phyloP scores from a whole-genome alignment of 768 basidiomycete genomes.

The Tricholoma hemisulphureum region DNA sequence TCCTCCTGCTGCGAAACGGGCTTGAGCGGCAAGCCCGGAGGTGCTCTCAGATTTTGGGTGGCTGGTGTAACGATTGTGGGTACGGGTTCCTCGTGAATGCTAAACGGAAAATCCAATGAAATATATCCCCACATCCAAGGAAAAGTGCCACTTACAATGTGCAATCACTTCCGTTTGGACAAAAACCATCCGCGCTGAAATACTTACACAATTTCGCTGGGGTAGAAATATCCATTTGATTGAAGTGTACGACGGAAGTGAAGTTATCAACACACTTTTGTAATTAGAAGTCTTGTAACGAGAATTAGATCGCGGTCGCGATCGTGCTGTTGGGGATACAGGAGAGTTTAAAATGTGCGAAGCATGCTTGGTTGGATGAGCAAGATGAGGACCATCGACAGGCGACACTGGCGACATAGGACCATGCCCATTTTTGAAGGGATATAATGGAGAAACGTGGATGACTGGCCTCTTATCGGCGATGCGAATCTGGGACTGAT shows the following conservation, averaged over 20 bases:
- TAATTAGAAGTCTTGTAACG: conserved; percentile 38
- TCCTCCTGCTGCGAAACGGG: conserved; percentile 30
- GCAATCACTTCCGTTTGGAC: conserved; percentile 53
- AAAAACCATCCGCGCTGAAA: conserved; percentile 43
- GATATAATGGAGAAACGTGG: conserved; percentile 34
- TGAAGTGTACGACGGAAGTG: neutral
- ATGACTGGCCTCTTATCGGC: conserved; percentile 31
- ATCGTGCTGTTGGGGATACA: conserved; percentile 8
- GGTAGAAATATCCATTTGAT: neutral
- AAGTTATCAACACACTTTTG: conserved; percentile 38
- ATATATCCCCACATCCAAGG: neutral
- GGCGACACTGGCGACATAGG: conserved; percentile 14
- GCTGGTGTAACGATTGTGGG: conserved; percentile 10
- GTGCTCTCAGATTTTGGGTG: conserved; percentile 5
- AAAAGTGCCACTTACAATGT: conserved; percentile 53
- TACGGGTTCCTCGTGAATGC: conserved; percentile 45
- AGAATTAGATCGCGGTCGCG: conserved; percentile 22
- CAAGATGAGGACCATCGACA: conserved; percentile 16
- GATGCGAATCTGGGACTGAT: conserved; percentile 40
- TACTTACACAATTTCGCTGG: conserved; percentile 66
- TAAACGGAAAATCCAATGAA: conserved; percentile 18
- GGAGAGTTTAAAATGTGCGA: conserved; percentile 11
- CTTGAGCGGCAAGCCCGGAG: conserved; percentile 17
- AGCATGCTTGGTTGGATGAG: conserved; percentile 10
- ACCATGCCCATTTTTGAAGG: conserved; percentile 5